Evolutionary conservation across 306 rosid genomes (phyloP), one percentile per base, ranked within the genome.

Genomic region (Lathyrus tuberosus): DNA sequence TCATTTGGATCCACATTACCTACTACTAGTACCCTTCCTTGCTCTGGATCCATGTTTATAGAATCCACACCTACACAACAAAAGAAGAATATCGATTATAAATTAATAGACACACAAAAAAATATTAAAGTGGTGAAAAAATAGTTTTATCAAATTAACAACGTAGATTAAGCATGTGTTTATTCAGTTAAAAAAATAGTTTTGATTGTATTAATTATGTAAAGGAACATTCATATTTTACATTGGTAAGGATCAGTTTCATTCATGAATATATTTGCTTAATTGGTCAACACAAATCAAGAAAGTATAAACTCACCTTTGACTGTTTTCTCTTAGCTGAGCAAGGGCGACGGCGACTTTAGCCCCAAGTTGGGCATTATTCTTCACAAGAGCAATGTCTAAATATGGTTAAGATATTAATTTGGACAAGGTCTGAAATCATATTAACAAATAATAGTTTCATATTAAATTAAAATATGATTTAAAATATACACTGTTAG

Each of bases 371-470:
- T 46, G 80, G 62, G 97, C 97, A 82, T 93, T 93, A 77, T 93
- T 93, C 91, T 93, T 93, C 83, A 93, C 96, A 74, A 90, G 89
- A 58, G 97, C 98, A 82, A 93, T 88, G 83, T 93, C 98, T 92
- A 82, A 65, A 24, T 24, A 37, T 51, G 75, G 85, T 83, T 81
- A 86, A 80, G 91, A 63, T 61, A 63, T n/a, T n/a, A 68, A 63
- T 48, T 72, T 30, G 4, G 8, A 68, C 26, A 13, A 40, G 20
- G 56, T 16, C 44, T 26, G 24, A 20, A 78, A 63, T 66, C 80
- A 65, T 30, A 41, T 43, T 6, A 59, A 56, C 12, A 47, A 64
- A 4, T 64, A 24, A 24, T 11, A 62, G 40, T 56, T 57, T 57
- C 35, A 42, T 30, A 15, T 18, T 41, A 41, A 35, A 51, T 10